A percentile compares a stretch with the other conserved stretches of the same genome.
Evolutionary conservation across 768 basidiomycete genomes (phyloP).

Genomic region (Rhodotorula graminis): DNA sequence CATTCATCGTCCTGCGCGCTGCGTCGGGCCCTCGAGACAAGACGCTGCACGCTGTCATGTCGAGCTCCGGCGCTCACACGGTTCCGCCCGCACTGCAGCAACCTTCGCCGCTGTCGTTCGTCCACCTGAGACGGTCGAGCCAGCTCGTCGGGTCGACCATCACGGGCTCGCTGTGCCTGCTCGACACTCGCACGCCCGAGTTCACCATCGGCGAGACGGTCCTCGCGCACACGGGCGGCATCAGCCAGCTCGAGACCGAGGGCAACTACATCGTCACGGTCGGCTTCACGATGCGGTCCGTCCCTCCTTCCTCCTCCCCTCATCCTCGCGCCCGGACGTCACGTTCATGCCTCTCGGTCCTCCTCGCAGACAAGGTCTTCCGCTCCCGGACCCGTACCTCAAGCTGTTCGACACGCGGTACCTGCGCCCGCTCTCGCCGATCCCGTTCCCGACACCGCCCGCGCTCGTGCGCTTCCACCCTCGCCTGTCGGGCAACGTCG

Average conservation of each 20-base stretch:
- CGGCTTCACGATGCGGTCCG: constrained; percentile 77
- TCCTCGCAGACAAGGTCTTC: constrained; percentile 67
- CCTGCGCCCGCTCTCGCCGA: constrained; percentile 72
- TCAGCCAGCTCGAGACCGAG: constrained; percentile 72
- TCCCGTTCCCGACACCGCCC: constrained; percentile 81
- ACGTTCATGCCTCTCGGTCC: background rate
- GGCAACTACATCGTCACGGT: constrained; percentile 81
- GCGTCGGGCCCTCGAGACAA: constrained; percentile 11
- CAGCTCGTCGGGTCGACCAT: constrained; percentile 35
- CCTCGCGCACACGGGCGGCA: constrained; percentile 73
- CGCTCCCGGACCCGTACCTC: constrained; percentile 83
- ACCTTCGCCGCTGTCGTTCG: constrained; percentile 19
- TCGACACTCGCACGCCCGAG: constrained; percentile 60
- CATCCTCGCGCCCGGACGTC: too few species aligned
- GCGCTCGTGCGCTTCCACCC: constrained; percentile 78
- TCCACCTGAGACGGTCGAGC: constrained; percentile 34
- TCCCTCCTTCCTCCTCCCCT: background rate
- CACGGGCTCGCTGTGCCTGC: constrained; percentile 55
- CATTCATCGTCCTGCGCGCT: constrained; percentile 58
- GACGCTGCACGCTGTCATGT: too few species aligned
- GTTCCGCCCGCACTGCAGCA: constrained; percentile 21
- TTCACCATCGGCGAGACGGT: constrained; percentile 57
- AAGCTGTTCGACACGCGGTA: constrained; percentile 86
- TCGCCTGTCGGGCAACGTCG: constrained; percentile 65
- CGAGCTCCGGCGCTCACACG: background rate